These are phyloP conservation scores for Dioscorea zingiberensis DNA, from an alignment of 106 monocot species.

Conservation along the genomic window DNA sequence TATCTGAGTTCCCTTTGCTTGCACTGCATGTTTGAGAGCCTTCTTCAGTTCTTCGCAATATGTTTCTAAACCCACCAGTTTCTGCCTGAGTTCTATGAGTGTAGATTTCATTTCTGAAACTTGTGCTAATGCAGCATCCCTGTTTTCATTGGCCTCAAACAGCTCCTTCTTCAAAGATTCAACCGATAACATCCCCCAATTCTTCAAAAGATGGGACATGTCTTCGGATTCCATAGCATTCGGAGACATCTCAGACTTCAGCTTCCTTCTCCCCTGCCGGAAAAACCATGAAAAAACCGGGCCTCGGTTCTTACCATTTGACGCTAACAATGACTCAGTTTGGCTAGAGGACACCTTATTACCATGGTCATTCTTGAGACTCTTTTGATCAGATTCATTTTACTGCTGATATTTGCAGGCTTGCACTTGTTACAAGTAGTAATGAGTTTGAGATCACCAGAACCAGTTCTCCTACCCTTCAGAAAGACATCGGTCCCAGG, in stretches of 20 bases:
- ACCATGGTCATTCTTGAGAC: constrained; percentile 10
- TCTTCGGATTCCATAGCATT: constrained; percentile 45
- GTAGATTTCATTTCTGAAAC: constrained; percentile 71
- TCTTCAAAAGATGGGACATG: constrained; percentile 60
- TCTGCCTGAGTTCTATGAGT: constrained; percentile 53
- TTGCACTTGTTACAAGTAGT: constrained; percentile 47
- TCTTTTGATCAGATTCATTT: constrained; percentile 18
- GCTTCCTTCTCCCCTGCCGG: constrained; percentile 44
- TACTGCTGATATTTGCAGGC: constrained; percentile 40
- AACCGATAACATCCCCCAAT: constrained; percentile 48
- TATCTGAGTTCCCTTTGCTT: constrained; percentile 27
- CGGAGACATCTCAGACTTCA: constrained; percentile 47
- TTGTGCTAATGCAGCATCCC: constrained; percentile 64
- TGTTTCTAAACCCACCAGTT: constrained; percentile 59
- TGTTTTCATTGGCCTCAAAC: constrained; percentile 56
- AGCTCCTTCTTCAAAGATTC: constrained; percentile 76
- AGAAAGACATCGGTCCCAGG: constrained; percentile 17
- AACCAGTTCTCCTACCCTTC: constrained; percentile 27
- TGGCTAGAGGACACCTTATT: constrained; percentile 5
- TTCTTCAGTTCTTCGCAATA: constrained; percentile 81
- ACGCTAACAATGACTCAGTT: constrained; percentile 6
- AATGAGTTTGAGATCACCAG: constrained; percentile 38
- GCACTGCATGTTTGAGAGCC: constrained; percentile 53
- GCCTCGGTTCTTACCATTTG: constrained; percentile 31
- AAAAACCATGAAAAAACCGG: constrained; percentile 57